Evolutionary conservation across 1,284 basidiomycete species (phyloP), one percentile per base, ranked within the genome.

Genomic region (Irpex lacteus): DNA sequence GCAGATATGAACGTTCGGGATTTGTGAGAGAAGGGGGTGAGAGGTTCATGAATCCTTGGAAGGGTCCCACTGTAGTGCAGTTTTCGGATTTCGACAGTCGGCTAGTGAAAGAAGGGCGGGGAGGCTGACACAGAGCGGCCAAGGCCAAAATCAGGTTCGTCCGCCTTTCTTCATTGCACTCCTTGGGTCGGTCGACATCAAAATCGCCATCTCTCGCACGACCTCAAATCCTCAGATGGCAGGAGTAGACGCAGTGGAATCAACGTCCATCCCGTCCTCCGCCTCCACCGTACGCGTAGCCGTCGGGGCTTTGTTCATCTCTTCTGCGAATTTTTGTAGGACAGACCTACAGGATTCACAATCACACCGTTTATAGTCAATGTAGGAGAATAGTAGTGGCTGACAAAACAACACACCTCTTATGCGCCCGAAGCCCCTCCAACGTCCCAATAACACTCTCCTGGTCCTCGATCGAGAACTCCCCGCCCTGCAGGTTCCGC

Each of bases 391-490:
- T n/a, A n/a, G n/a, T n/a, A n/a, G n/a, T n/a, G n/a, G n/a, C n/a
- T n/a, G n/a, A n/a, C n/a, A n/a, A n/a, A n/a, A n/a, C 21, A 26
- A 26, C 21, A 26, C 21, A 89, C 89, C 78, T 76, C 75, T 89
- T 91, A 55, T 83, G 80, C 63, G 85, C 81, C 66, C 82, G 80
- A 61, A 91, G 67, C 32, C 74, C 77, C 68, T 85, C 82, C 13
- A 91, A 75, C 85, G 90, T 87, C 49, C 74, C 74, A 57, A 90
- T 85, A 3, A 91, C 79, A 50, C 87, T 84, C 65, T 87, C 83
- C 68, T 91, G 89, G 60, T 90, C 86, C 54, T 82, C 77, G 58
- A 85, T 81, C 49, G 81, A 75, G 59, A 90, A 74, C 69, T 91
- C 89, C 7, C 89, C 89, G 3, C 89, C 89, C 0, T 87, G 85